phyloP scores from a whole-genome alignment of 352 stramenopile species.

The Elongisporangium senticosum region DNA sequence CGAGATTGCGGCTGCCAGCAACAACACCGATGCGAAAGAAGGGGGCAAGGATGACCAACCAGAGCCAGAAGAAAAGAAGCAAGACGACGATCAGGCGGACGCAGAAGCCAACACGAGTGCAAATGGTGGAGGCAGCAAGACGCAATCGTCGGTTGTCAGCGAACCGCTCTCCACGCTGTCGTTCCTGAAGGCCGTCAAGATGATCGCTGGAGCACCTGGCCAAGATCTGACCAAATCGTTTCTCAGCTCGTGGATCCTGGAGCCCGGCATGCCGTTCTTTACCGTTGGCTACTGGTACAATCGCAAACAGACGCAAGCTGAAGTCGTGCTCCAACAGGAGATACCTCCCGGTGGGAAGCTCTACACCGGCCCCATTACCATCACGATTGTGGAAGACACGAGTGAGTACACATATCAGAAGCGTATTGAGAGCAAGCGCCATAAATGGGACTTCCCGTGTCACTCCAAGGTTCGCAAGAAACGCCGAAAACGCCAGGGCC shows the following conservation, averaged over 20 bases:
- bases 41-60: constrained; percentile 22
- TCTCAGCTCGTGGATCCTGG: constrained; percentile 75
- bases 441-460: constrained; percentile 85
- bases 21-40: constrained; percentile 25
- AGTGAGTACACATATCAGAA: constrained; percentile 80
- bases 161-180: constrained; percentile 74
- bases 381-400: constrained; percentile 84
- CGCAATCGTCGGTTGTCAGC: constrained; percentile 5
- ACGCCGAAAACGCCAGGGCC: constrained; percentile 72
- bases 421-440: constrained; percentile 75
- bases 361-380: constrained; percentile 73
- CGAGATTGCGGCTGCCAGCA: constrained; percentile 7
- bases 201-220: constrained; percentile 63
- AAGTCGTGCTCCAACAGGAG: constrained; percentile 81
- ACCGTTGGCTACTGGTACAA: constrained; percentile 88
- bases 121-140: constrained; percentile 11
- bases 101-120: constrained; percentile 13
- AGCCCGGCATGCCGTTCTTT: constrained; percentile 81
- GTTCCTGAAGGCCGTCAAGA: constrained; percentile 78
- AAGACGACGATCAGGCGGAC: constrained; percentile 10
- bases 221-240: constrained; percentile 82
- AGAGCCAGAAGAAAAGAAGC: constrained; percentile 16
- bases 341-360: constrained; percentile 74
- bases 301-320: constrained; percentile 80
- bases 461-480: constrained; percentile 87